Base-by-base conservation (phyloP, 306 rosid genomes). In the Cucumis melo region DNA sequence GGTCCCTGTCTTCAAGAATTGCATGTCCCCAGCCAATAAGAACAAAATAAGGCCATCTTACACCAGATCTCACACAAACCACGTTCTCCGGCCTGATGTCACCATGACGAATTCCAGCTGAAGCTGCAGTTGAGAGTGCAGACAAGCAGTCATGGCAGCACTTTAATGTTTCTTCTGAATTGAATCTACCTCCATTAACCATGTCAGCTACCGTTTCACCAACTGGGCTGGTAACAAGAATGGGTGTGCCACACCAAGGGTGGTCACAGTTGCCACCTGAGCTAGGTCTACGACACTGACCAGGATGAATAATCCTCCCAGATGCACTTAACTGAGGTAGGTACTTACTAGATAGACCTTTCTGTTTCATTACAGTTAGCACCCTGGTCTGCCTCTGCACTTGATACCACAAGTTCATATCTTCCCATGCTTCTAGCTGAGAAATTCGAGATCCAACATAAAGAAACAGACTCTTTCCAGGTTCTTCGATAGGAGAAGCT, bases 171-270 rank as follows among this genome's bases (percentile, higher is more conserved):
- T 90, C 99, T 44, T 90, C 95, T 3, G 85, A 68, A 83, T 89
- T 85, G 81, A 94, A 94, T 78, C 78, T 91, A 34, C 93, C 95
- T 8, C 80, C 80, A 72, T 79, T 80, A 51, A 89, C 83, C 96
- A 94, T 84, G 76, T 87, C 90, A 51, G 89, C 87, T 1, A 90
- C 91, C 20, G 99, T 88, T 84, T 92, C 95, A 61, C 99, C 99
- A 71, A 94, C 90, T 9, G 97, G 97, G 84, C 90, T 87, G 46
- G 95, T 88, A 77, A 89, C 97, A 11, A 94, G 96, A 83, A 88
- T 85, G n/a, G 97, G 96, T 27, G 99, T 92, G 79, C 99, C 99
- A 80, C 99, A 94, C 95, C 94, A 94, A 70, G 97, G 99, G 84
- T 94, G 99, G 59, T 88, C 91, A 68, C 99, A 94, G 72, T 87